Evolutionary conservation across 208 protist genomes (phyloP).

Genomic region (Trichomonas tenax): DNA sequence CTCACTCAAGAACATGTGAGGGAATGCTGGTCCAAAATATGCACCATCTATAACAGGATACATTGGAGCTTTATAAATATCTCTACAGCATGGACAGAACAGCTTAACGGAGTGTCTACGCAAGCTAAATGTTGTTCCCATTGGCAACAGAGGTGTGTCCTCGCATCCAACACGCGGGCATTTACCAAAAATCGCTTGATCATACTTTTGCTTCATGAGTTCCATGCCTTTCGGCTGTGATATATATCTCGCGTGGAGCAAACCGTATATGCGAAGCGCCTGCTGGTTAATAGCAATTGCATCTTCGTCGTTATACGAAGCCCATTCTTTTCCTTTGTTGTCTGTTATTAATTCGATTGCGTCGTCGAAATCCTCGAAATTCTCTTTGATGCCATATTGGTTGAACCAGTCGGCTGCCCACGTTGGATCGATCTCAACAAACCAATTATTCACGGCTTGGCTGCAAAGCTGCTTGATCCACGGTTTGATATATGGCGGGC

Average conservation of each 20-base stretch:
- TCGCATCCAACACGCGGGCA: neutral
- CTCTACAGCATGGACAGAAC: neutral
- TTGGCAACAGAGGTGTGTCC: neutral
- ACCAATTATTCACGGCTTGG: neutral
- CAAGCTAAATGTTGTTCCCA: neutral
- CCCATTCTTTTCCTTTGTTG: neutral
- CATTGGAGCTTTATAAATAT: neutral
- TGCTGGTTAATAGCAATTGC: neutral
- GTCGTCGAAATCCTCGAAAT: neutral
- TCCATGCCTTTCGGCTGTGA: neutral
- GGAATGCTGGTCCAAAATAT: neutral
- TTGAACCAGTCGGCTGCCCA: conserved; percentile 2
- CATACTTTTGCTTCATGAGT: conserved; percentile 17
- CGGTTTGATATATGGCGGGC: neutral
- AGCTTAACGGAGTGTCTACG: neutral
- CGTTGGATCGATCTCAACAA: neutral
- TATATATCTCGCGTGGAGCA: neutral
- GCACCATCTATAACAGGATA: neutral
- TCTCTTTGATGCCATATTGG: neutral
- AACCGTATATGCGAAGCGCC: neutral
- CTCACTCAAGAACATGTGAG: neutral
- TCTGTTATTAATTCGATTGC: neutral
- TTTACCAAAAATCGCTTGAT: neutral
- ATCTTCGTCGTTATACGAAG: neutral
- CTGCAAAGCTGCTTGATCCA: neutral